Evolutionary conservation across 306 rosid species (phyloP).

Genomic region (Fragaria ananassa): DNA sequence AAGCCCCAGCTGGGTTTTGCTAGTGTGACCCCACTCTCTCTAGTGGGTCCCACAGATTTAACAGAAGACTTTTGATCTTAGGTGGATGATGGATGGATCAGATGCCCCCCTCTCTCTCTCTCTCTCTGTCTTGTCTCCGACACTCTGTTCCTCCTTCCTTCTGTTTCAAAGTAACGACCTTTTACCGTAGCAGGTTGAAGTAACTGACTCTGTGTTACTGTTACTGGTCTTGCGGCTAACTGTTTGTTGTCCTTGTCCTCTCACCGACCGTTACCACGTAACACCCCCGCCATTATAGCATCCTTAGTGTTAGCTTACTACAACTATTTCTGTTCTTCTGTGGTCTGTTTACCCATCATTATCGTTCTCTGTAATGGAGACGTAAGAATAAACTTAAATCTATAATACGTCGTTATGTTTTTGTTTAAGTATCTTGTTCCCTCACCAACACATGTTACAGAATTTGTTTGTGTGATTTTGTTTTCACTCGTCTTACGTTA

Average conservation of each 20-base stretch:
- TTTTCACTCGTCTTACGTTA: background rate
- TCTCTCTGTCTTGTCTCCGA: background rate
- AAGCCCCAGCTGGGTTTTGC: constrained; percentile 57
- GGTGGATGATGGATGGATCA: background rate
- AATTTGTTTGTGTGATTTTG: background rate
- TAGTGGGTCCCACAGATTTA: constrained; percentile 33
- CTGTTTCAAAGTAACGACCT: background rate
- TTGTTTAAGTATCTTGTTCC: no score
- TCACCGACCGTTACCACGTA: background rate
- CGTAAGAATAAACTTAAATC: no score
- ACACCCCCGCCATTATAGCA: background rate
- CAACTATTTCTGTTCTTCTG: background rate
- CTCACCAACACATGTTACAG: background rate
- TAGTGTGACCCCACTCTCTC: constrained; percentile 38
- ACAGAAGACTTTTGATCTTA: background rate
- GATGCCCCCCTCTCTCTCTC: background rate
- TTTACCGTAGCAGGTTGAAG: background rate
- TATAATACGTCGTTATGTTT: no score
- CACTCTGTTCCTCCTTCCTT: background rate
- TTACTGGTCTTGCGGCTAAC: background rate
- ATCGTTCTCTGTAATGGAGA: no score
- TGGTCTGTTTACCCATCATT: background rate
- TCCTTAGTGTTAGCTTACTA: background rate
- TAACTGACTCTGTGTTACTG: background rate
- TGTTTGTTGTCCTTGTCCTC: background rate